Conservation (phyloP, 768 basidiomycete species). For the Leccinum sublutescens region DNA sequence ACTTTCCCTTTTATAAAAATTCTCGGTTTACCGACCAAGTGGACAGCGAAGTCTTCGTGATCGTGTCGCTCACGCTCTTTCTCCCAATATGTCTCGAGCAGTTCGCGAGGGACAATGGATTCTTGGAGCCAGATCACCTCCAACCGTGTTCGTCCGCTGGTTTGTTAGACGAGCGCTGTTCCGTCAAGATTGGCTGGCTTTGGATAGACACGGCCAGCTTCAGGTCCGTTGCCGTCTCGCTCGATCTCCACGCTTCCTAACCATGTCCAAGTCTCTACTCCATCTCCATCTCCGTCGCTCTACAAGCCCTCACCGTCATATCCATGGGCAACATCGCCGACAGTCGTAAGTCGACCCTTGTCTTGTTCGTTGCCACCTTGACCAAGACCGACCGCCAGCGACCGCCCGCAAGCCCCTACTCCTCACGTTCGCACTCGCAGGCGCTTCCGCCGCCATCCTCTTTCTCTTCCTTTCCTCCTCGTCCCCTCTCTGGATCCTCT, state of each 20-base stretch:
- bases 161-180: slow-evolving; percentile 56
- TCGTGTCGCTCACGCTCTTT: slow-evolving; percentile 78
- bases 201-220: slow-evolving; percentile 95
- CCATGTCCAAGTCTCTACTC: slow-evolving; percentile 64
- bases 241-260: not conserved
- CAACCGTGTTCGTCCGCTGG: slow-evolving; percentile 47
- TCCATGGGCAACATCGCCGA: slow-evolving; percentile 93
- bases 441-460: slow-evolving; percentile 61
- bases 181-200: slow-evolving; percentile 74
- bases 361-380: not conserved
- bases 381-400: slow-evolving; percentile 36
- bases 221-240: slow-evolving; percentile 50
- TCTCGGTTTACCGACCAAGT: not conserved
- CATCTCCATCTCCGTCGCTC: slow-evolving; percentile 82
- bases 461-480: slow-evolving; percentile 76
- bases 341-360: slow-evolving; percentile 55
- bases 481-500: slow-evolving; percentile 66
- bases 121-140: slow-evolving; percentile 63
- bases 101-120: slow-evolving; percentile 88
- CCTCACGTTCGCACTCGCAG: slow-evolving; percentile 68
- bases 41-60: slow-evolving; percentile 73
- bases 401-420: slow-evolving; percentile 77
- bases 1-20: too few relatives aligned
- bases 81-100: slow-evolving; percentile 84
- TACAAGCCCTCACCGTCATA: slow-evolving; percentile 93